These are phyloP conservation scores for Paxillus ammoniavirescens DNA, from an alignment of 768 basidiomycete species.

Conservation along the genomic window DNA sequence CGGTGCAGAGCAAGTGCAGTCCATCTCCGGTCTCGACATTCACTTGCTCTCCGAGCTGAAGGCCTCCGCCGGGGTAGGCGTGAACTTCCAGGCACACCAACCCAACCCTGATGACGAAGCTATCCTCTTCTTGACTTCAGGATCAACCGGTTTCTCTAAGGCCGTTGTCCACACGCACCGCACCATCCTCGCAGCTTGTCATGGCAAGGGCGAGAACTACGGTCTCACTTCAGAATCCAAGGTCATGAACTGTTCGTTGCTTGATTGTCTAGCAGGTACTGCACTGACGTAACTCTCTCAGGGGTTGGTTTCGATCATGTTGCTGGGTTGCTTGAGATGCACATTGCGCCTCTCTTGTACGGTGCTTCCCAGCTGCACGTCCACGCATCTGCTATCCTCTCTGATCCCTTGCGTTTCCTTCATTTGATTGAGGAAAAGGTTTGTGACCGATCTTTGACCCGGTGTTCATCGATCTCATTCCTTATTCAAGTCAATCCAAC, in stretches of 20 bases:
- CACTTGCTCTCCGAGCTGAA: slow-evolving; percentile 25
- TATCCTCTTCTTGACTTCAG: slow-evolving; percentile 39
- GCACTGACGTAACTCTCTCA: slow-evolving; percentile 8
- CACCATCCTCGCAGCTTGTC: slow-evolving; percentile 33
- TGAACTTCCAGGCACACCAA: slow-evolving; percentile 17
- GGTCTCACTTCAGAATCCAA: slow-evolving; percentile 33
- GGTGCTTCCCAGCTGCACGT: slow-evolving; percentile 27
- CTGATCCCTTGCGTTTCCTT: slow-evolving; percentile 22
- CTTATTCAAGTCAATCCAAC: slow-evolving; percentile 25
- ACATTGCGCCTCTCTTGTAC: slow-evolving; percentile 36
- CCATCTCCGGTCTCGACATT: slow-evolving; percentile 24
- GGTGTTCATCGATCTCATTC: slow-evolving; percentile 16
- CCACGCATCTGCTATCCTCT: slow-evolving; percentile 23
- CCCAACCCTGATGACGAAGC: slow-evolving; percentile 30
- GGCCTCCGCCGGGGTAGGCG: slow-evolving; percentile 4
- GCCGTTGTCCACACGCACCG: slow-evolving; percentile 40
- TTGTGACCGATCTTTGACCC: slow-evolving; percentile 18
- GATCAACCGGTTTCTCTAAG: slow-evolving; percentile 47
- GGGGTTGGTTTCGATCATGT: slow-evolving; percentile 48
- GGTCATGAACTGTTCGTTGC: slow-evolving; percentile 38
- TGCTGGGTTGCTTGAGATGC: slow-evolving; percentile 42
- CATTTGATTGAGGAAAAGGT: slow-evolving; percentile 37
- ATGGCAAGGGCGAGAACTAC: slow-evolving; percentile 35
- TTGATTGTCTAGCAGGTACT: background rate
- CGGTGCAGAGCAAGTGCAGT: slow-evolving; percentile 23